A percentile compares a stretch with the other conserved stretches of the same genome.
phyloP scores from a whole-genome alignment of 2,329 filamentous ascomycete genomes.

The Colletotrichum sp. region DNA sequence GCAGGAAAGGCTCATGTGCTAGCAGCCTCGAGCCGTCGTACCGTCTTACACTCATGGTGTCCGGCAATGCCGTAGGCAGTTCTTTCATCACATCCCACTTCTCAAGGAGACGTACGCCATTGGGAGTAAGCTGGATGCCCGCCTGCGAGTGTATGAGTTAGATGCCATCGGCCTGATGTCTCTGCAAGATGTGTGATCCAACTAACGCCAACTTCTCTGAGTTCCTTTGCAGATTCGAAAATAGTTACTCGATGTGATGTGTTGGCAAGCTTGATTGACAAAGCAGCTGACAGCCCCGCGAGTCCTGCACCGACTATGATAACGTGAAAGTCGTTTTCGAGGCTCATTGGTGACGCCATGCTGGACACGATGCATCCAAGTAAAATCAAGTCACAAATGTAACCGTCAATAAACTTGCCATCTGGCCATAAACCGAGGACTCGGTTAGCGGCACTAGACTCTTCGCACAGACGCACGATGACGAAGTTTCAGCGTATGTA shows the following conservation, averaged over 20 bases:
- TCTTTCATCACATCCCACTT: neutral
- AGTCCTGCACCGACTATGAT: neutral
- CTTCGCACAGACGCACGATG: neutral
- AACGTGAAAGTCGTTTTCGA: neutral
- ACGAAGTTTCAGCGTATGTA: neutral
- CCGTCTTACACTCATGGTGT: slow-evolving; percentile 7
- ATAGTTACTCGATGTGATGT: slow-evolving; percentile 2
- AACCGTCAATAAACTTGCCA: neutral
- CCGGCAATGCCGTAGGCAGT: neutral
- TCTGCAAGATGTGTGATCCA: neutral
- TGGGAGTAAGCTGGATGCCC: slow-evolving; percentile 11
- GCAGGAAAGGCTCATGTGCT: neutral
- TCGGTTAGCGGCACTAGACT: neutral
- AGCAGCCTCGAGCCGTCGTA: slow-evolving; percentile 8
- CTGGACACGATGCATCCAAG: neutral
- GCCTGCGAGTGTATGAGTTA: neutral
- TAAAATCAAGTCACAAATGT: neutral
- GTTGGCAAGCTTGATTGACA: neutral
- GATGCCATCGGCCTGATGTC: neutral
- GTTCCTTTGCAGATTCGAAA: slow-evolving; percentile 9
- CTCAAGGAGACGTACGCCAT: neutral
- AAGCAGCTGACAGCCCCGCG: neutral
- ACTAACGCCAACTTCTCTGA: slow-evolving; percentile 11
- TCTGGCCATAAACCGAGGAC: neutral
- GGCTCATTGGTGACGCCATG: neutral